Evolutionary conservation across 1,284 basidiomycete genomes (phyloP).

Genomic region (Sporisorium exsertum): DNA sequence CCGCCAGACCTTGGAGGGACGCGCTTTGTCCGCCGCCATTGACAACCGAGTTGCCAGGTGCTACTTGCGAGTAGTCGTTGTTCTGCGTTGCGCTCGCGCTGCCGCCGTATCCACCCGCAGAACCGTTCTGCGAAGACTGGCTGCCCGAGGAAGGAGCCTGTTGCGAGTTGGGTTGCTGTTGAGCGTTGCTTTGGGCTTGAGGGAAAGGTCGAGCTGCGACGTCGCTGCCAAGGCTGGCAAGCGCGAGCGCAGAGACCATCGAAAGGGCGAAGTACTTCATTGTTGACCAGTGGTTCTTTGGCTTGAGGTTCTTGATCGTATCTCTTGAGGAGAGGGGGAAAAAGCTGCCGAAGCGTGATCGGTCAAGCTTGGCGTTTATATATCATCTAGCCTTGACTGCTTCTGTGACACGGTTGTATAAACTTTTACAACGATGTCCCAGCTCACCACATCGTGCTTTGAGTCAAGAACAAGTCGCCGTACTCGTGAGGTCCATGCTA

Average conservation of each 20-base stretch:
- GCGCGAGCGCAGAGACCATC: constrained; percentile 17
- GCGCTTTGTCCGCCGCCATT: constrained; percentile 29
- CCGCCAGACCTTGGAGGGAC: constrained; percentile 17
- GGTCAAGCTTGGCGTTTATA: neutral
- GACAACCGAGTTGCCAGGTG: constrained; percentile 26
- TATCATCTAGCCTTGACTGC: too few species aligned
- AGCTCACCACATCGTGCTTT: too few species aligned
- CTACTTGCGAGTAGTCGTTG: constrained; percentile 39
- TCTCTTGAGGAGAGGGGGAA: too few species aligned
- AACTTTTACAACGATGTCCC: too few species aligned
- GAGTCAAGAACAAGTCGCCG: too few species aligned
- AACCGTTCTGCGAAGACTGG: constrained; percentile 9
- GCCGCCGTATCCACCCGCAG: constrained; percentile 28
- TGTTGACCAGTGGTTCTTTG: neutral
- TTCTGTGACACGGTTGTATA: too few species aligned
- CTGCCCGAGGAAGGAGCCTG: constrained; percentile 4
- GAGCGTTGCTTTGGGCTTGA: constrained; percentile 22
- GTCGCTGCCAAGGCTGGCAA: constrained; percentile 20
- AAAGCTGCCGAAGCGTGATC: too few species aligned
- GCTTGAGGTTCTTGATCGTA: neutral
- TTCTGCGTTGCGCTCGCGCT: constrained; percentile 16
- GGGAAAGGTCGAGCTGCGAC: constrained; percentile 8
- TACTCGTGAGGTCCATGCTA: too few species aligned
- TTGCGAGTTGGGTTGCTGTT: constrained; percentile 7
- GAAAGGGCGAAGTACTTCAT: constrained; percentile 27